phyloP scores from a whole-genome alignment of 768 basidiomycete genomes.

The Paxillus involutus region DNA sequence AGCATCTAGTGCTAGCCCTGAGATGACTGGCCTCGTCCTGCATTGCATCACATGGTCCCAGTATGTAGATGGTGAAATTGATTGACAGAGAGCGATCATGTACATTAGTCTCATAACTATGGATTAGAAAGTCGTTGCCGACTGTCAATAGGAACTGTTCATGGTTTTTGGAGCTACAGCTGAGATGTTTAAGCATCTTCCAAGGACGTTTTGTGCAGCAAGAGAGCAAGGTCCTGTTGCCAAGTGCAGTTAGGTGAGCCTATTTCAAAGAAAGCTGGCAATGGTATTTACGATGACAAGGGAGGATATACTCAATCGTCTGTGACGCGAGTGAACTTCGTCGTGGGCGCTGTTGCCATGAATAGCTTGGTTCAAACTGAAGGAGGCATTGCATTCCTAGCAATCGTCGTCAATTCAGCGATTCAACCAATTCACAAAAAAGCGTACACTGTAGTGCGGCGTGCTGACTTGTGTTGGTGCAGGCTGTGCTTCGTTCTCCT shows the following conservation, averaged over 20 bases:
- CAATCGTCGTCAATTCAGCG: neutral
- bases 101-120: no score
- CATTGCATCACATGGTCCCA: no score
- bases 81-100: no score
- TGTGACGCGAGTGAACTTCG: conserved; percentile 3
- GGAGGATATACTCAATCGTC: conserved; percentile 16
- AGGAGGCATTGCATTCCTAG: conserved; percentile 10
- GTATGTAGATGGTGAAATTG: no score
- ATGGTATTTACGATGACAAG: conserved; percentile 22
- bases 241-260: neutral
- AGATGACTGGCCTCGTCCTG: conserved; percentile 8
- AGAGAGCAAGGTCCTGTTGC: conserved; percentile 24
- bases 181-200: neutral
- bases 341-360: neutral
- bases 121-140: no score
- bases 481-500: neutral
- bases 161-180: neutral
- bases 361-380: conserved; percentile 4
- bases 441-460: neutral
- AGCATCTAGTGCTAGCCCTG: conserved; percentile 55
- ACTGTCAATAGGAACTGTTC: no score
- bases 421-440: neutral
- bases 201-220: conserved; percentile 6
- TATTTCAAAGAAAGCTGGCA: neutral
- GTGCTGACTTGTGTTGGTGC: neutral